Evolutionary conservation across 2,329 filamentous ascomycete species (phyloP), one percentile per base, ranked within the genome.

Genomic region (Fusarium secorum): DNA sequence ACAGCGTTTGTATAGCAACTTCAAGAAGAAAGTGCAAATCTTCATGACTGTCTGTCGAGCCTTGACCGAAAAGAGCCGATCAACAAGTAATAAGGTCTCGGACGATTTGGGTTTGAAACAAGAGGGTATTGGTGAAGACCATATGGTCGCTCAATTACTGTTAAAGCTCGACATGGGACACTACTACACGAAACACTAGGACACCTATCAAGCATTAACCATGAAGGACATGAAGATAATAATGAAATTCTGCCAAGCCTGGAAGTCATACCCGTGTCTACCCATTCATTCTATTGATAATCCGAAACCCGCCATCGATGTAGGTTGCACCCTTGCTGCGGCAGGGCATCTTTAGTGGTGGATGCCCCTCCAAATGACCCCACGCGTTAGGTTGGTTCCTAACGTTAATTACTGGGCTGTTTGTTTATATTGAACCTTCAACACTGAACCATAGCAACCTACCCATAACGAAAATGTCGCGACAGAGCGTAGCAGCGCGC

Each of bases 1-100:
- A 1, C 71, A 75, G 46, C 79, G 85, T 22, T 77, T 95, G 18
- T 93, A 95, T 77, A 78, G 80, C 6, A 83, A 83, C 35, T 93
- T 97, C 74, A 87, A 85, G 76, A 92, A 90, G 78, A 93, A 94
- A 74, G 86, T 93, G 1, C 86, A 88, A 30, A 87, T 93, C 0
- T 96, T 97, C 74, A 85, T 96, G 62, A 90, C 84, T 51, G 93
- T 92, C 3, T 96, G 89, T 78, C 87, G 85, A 64, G 90, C 86
- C 4, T 83, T 92, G 76, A 89, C 85, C 44, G 93, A 90, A 77
- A 93, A 88, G 85, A 87, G 83, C 52, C 79, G 83, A 69, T 75
- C 79, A 62, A 62, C 71, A 7, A 83, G 76, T 70, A 76, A 72
- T 38, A 75, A 75, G 53, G 55, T 71, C 11, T 76, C 74, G 22